A percentile compares a stretch with the other conserved stretches of the same genome.
phyloP scores from a whole-genome alignment of 2,329 filamentous ascomycete genomes.

The Penicillium sp. region DNA sequence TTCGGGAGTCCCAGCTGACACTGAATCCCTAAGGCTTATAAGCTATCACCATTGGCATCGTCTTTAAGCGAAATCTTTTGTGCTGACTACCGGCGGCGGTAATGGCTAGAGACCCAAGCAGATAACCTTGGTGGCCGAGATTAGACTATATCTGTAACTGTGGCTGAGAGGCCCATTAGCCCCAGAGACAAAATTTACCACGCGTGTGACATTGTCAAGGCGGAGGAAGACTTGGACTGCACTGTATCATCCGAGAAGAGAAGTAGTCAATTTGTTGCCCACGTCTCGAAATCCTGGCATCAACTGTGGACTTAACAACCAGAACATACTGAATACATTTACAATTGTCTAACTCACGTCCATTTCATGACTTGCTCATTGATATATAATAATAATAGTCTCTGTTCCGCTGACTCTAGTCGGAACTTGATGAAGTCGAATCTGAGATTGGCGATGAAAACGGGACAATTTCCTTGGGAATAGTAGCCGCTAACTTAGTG shows the following conservation, averaged over 20 bases:
- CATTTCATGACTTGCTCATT: not conserved
- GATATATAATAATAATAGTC: not conserved
- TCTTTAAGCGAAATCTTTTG: constrained; percentile 13
- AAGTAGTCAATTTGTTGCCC: not conserved
- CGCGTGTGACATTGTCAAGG: not conserved
- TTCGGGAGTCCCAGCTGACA: not conserved
- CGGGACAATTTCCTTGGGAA: not conserved
- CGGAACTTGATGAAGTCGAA: not conserved
- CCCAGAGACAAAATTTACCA: not conserved
- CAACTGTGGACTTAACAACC: not conserved
- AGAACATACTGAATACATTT: not conserved
- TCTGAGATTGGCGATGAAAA: not conserved
- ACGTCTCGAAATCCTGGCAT: not conserved
- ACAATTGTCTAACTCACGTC: not conserved
- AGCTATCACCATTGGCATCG: not conserved
- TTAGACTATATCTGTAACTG: constrained; percentile 38
- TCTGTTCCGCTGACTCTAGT: not conserved
- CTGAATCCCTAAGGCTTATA: not conserved
- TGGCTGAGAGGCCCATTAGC: not conserved
- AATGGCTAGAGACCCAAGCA: constrained; percentile 47
- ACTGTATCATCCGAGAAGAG: not conserved
- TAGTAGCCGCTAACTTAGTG: not conserved
- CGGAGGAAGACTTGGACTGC: not conserved
- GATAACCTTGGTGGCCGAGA: constrained; percentile 44
- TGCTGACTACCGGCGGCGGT: constrained; percentile 12